Percentiles rank a stretch among this genome's conserved stretches.
Evolutionary conservation across 306 rosid genomes (phyloP).

Genomic region (Potentilla sterilis): DNA sequence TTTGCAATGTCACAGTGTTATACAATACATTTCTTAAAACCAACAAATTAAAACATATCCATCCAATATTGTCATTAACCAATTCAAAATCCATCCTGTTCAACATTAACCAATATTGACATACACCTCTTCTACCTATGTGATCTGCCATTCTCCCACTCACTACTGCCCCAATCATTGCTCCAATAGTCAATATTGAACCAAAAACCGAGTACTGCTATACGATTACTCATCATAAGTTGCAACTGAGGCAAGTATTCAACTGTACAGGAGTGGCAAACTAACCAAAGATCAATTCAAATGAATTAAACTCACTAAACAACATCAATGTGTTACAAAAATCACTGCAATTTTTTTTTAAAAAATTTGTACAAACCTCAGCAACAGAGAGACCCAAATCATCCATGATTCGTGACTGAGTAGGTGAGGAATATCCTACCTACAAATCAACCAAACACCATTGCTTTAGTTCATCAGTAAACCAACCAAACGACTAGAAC

Average conservation of each 20-base stretch:
- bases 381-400: conserved; percentile 61
- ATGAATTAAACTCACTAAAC: neutral
- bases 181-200: conserved; percentile 82
- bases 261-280: neutral
- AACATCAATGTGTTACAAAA: neutral
- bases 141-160: conserved; percentile 76
- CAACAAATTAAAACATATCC: no score
- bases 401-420: conserved; percentile 61
- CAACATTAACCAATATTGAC: no score
- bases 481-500: no score
- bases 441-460: conserved; percentile 32
- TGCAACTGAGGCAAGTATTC: neutral
- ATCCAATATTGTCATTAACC: no score
- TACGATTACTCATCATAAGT: neutral
- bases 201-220: conserved; percentile 78
- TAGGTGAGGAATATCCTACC: conserved; percentile 90
- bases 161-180: conserved; percentile 74
- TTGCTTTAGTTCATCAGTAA: neutral
- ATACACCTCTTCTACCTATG: conserved; percentile 73
- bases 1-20: no score
- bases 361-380: conserved; percentile 37
- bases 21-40: no score
- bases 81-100: no score
- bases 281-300: neutral
- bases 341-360: neutral